Evolutionary conservation across 2,329 filamentous ascomycete species (phyloP), one percentile per base, ranked within the genome.

Genomic region (Stagonosporopsis tanaceti): DNA sequence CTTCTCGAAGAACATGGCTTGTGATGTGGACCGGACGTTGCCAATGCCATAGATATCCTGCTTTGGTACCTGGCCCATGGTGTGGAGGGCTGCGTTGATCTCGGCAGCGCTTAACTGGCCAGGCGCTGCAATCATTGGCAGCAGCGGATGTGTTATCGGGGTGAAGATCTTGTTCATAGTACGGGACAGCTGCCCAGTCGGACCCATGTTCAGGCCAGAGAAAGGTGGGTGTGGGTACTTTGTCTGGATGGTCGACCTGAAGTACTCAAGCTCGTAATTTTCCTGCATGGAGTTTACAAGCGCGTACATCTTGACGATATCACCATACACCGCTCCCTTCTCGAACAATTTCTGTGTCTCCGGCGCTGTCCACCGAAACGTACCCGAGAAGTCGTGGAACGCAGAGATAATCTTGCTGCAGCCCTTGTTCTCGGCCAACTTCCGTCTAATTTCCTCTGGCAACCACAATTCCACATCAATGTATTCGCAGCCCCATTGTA

Each of bases 221-320:
- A 96, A 82, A 0, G 90, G 89, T 9, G 91, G 91, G 8, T 89
- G 83, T 8, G 89, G 84, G 63, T 89, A 88, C 61, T 89, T 86
- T 28, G 84, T 80, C 68, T 87, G 87, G 72, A 95, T 88, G 63
- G 87, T 84, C 11, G 90, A 92, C 28, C 92, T 88, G 77, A 96
- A 96, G 76, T 93, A 93, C 75, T 96, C 92, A 32, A 96, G 84
- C 78, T 96, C 91, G 71, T 96, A 95, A 76, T 96, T 95, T 67
- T 93, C 91, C 70, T 93, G 91, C 72, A 90, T 88, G 38, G 89
- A 89, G 71, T 87, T 89, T 70, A 92, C 91, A 70, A 93, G 89
- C 30, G 89, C 88, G 68, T 95, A 95, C 90, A 96, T 95, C 80
- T 95, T 96, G 70, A 96, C 88, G 55, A 96, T 91, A 73, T 96